Conservation (phyloP, 1,284 basidiomycete genomes). For the Tetrapyrgos nigripes region DNA sequence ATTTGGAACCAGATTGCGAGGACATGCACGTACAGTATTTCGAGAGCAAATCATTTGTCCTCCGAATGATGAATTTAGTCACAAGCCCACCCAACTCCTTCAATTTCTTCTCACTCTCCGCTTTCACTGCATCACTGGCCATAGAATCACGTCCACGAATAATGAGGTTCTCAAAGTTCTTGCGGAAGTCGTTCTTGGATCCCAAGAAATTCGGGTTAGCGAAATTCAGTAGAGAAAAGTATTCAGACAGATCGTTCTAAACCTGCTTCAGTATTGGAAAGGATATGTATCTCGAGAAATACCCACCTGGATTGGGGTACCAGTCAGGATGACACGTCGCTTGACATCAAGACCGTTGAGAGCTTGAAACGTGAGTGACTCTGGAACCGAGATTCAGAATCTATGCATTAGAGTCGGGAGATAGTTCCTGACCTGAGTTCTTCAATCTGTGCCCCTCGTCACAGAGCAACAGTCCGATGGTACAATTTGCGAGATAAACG, state of each 20-base stretch:
- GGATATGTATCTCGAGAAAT: background rate
- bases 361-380: slow-evolving; percentile 89
- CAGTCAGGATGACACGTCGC: slow-evolving; percentile 96
- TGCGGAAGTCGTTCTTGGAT: slow-evolving; percentile 91
- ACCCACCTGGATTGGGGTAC: slow-evolving; percentile 90
- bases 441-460: slow-evolving; percentile 98
- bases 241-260: slow-evolving; percentile 96
- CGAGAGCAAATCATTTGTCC: slow-evolving; percentile 96
- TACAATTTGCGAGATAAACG: slow-evolving; percentile 77
- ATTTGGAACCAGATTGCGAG: slow-evolving; percentile 1
- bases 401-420: background rate
- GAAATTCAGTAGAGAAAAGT: slow-evolving; percentile 96
- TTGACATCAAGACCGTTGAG: slow-evolving; percentile 88
- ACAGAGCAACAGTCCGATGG: slow-evolving; percentile 91
- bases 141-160: slow-evolving; percentile 93
- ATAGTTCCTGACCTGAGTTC: slow-evolving; percentile 79
- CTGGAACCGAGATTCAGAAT: slow-evolving; percentile 45
- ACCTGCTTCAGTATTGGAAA: background rate
- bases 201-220: slow-evolving; percentile 97
- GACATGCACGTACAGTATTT: slow-evolving; percentile 83
- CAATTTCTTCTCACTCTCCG: slow-evolving; percentile 88
- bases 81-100: slow-evolving; percentile 93
- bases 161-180: slow-evolving; percentile 96
- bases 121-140: slow-evolving; percentile 85
- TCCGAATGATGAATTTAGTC: slow-evolving; percentile 95